Evolutionary conservation across 2,329 filamentous ascomycete genomes (phyloP).

Genomic region (Aspergillus sergii): DNA sequence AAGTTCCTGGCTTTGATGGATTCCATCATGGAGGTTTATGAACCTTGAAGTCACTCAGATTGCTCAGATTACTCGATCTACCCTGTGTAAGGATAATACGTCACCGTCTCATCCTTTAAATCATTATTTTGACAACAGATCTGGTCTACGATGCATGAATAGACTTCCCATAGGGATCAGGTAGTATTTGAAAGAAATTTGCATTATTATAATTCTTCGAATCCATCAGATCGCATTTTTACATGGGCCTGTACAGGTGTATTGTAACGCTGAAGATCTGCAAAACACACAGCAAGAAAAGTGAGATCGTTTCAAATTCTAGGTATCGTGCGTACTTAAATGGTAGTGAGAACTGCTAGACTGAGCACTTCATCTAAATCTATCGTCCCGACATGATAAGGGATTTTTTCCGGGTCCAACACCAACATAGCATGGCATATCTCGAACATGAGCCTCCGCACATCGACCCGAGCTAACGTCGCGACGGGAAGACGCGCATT

Average conservation of each 20-base stretch:
- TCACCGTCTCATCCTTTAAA: too few species aligned
- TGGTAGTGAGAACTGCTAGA: neutral
- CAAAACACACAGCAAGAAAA: neutral
- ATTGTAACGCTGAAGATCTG: neutral
- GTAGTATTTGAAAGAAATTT: neutral
- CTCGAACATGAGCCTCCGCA: neutral
- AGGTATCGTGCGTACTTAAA: constrained; percentile 1
- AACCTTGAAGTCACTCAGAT: neutral
- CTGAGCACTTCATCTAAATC: constrained; percentile 2
- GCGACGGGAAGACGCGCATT: neutral
- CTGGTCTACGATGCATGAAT: neutral
- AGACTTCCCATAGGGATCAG: neutral
- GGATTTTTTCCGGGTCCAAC: neutral
- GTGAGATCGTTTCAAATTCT: neutral
- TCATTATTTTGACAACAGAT: too few species aligned
- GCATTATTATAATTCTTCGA: neutral
- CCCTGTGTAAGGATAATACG: too few species aligned
- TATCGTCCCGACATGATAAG: neutral
- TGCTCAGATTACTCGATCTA: too few species aligned
- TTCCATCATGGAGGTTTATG: constrained; percentile 44
- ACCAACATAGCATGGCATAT: constrained; percentile 2
- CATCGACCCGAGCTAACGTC: neutral
- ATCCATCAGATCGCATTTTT: neutral
- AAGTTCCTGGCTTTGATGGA: constrained; percentile 58
- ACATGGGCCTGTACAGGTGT: neutral